Base-by-base conservation (phyloP, 2,329 filamentous ascomycete species). In the Aureobasidium sp. region DNA sequence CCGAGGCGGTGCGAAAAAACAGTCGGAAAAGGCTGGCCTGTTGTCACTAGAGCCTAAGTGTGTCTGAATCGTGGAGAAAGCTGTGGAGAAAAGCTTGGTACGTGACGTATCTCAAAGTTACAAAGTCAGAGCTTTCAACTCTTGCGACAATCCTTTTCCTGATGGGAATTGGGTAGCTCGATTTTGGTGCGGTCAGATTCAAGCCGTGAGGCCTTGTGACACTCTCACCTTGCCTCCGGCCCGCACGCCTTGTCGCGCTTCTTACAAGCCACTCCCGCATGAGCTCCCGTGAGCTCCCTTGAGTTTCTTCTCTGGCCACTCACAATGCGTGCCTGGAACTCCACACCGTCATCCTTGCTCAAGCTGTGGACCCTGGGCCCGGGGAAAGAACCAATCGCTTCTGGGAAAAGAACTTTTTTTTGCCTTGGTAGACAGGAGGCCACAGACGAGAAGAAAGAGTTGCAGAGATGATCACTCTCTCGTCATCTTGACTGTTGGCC, bases 301-400 rank as follows among this genome's bases (percentile, higher is more conserved):
- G 21, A 16, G 4, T 22, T 45, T 29, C 4, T 10, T 2, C 25
- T 45, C 19, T 47, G 38, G 19, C 53, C 45, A 55, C 19, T 55
- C 35, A 55, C 27, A 22, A 42, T 10, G 44, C 39, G 45, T 55
- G 47, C 53, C 47, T 51, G 38, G 53, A 24, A 14, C 45, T 44
- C 44, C 53, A 41, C 53, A 50, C 14, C 39, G 47, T 55, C 53
- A 55, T 55, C 45, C 45, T 3, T 55, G 34, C 25, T 40, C 47
- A 22, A 24, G 34, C 39, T 22, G 32, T 39, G 35, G 53, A 55
- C 53, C 53, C 53, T 55, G 38, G 35, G 22, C n/a, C 32, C 41
- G 34, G 6, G 37, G 48, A 29, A n/a, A 27, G n/a, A 29, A 21
- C 48, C 35, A 51, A 51, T 51, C 48, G 37, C 48, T 14, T 16